These are phyloP conservation scores for Neonectria faginata DNA, from an alignment of 2,329 filamentous ascomycete species.

Conservation along the genomic window DNA sequence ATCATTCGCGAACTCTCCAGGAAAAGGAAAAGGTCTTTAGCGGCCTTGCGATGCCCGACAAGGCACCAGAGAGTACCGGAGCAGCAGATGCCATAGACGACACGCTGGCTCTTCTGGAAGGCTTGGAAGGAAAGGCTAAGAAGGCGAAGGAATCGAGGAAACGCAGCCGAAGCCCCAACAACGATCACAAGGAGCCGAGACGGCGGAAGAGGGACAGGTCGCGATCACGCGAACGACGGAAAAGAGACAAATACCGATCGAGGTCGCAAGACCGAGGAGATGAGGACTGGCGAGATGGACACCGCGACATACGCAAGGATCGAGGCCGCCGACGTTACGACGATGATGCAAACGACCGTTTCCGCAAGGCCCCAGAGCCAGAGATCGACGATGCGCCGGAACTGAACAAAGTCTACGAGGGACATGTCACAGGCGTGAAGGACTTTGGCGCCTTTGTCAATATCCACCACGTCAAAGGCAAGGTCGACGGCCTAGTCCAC, in stretches of 20 bases:
- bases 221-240: constrained; percentile 57
- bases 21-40: constrained; percentile 91
- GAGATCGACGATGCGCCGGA: constrained; percentile 86
- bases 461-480: constrained; percentile 85
- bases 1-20: constrained; percentile 62
- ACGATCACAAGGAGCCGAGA: constrained; percentile 58
- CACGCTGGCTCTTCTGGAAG: constrained; percentile 91
- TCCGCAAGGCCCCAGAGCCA: constrained; percentile 73
- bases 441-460: constrained; percentile 98
- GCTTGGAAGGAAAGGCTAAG: constrained; percentile 76
- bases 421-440: constrained; percentile 90
- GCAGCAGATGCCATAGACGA: constrained; percentile 83
- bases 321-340: constrained; percentile 55
- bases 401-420: constrained; percentile 89
- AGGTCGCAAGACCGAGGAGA: constrained; percentile 55
- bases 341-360: constrained; percentile 66
- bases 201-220: constrained; percentile 56
- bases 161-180: constrained; percentile 69
- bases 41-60: constrained; percentile 88
- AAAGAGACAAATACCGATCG: constrained; percentile 51
- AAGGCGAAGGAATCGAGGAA: constrained; percentile 64
- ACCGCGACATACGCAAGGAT: constrained; percentile 48
- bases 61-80: constrained; percentile 58
- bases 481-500: constrained; percentile 93
- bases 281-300: constrained; percentile 59